Conservation (phyloP, 1,139 yeast genomes). For the Diutina catenulata region DNA sequence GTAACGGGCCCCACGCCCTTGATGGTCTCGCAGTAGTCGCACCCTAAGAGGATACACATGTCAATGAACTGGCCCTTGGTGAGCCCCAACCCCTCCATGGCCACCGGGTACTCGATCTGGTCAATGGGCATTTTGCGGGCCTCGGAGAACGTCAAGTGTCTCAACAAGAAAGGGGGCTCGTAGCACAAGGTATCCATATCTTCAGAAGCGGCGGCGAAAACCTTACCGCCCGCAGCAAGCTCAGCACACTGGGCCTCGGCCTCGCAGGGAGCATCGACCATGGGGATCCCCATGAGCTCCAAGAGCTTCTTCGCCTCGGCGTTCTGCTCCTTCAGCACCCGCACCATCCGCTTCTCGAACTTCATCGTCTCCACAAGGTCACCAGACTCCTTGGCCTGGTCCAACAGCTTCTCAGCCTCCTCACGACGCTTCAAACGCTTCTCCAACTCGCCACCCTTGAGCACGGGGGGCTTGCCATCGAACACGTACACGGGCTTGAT, state of each 20-base stretch:
- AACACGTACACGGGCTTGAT: constrained; percentile 93
- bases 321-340: constrained; percentile 81
- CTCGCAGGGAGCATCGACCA: constrained; percentile 88
- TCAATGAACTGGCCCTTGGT: constrained; percentile 71
- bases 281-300: constrained; percentile 89
- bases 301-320: constrained; percentile 82
- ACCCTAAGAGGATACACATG: constrained; percentile 83
- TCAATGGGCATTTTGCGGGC: constrained; percentile 88
- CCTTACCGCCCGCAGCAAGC: constrained; percentile 76
- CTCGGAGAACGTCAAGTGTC: constrained; percentile 90
- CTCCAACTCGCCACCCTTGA: constrained; percentile 88
- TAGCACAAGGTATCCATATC: constrained; percentile 98
- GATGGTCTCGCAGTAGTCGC: constrained; percentile 94
- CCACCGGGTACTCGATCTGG: constrained; percentile 61
- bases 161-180: constrained; percentile 66
- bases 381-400: constrained; percentile 67
- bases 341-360: constrained; percentile 78
- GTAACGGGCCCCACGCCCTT: constrained; percentile 94
- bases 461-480: constrained; percentile 89
- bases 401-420: constrained; percentile 69
- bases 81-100: constrained; percentile 67
- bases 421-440: constrained; percentile 74
- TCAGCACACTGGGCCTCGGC: constrained; percentile 99
- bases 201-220: constrained; percentile 95
- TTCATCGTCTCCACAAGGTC: constrained; percentile 65